Evolutionary conservation across 495 filamentous ascomycete genomes (phyloP), one percentile per base, ranked within the genome.

Genomic region (Podospora pseudopauciseta): DNA sequence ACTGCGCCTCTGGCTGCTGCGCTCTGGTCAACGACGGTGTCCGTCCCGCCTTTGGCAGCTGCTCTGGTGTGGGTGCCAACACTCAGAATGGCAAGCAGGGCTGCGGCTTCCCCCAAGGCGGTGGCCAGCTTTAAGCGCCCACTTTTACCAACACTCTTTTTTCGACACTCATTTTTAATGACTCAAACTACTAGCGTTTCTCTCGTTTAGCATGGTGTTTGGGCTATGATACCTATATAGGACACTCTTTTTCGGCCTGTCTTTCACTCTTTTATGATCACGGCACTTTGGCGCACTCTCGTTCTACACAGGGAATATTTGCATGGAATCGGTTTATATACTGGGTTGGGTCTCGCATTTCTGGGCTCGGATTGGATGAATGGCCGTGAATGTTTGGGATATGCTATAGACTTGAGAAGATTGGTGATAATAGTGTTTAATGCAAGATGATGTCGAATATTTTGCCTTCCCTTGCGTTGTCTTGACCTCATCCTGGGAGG

Each of bases 51-150:
- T 75, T 74, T 66, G 79, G 75, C 11, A 64, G 77, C 27, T 81
- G 79, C 77, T 82, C 81, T 9, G 81, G 80, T 2, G 64, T 74
- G 1, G 75, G 71, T 9, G 81, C 78, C n/a, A 72, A 77, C 64
- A 75, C 68, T 64, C 79, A 80, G 70, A 76, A 77, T 56, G 82
- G 80, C 54, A 84, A 84, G 75, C 75, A 77, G 13, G 81, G 82
- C 23, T 84, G 82, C 67, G 82, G 82, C 9, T 84, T 84, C 68
- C 71, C 71, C 4, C 30, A n/a, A 5, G 69, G 69, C 44, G 72
- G 72, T 7, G 30, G 63, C 30, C 34, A 59, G 16, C 34, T 63
- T 18, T 56, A 26, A 44, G 56, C 64, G 18, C 63, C 4, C n/a
- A 15, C 18, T 20, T 58, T 20, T 58, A 58, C 18, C 56, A 9